Percentiles rank a stretch among this genome's conserved stretches.
Evolutionary conservation across 495 filamentous ascomycete species (phyloP).

Genomic region (Hypoxylon fuscum): DNA sequence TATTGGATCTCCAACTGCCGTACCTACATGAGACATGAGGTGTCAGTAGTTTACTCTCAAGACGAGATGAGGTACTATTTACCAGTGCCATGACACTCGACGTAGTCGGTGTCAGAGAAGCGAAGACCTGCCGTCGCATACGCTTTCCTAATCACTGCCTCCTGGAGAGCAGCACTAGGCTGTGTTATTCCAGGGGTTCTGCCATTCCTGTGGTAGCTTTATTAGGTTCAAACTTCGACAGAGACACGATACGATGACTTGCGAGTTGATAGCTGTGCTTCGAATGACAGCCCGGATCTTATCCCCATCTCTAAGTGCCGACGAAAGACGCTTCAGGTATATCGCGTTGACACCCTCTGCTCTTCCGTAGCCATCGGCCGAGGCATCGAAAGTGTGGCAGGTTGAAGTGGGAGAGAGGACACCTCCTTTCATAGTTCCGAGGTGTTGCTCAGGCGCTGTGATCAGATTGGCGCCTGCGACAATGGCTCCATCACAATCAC

Average conservation of each 20-base stretch:
- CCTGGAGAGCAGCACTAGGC: slow-evolving; percentile 56
- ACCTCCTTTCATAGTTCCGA: slow-evolving; percentile 49
- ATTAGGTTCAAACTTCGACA: neutral
- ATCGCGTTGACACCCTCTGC: slow-evolving; percentile 43
- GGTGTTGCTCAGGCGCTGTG: slow-evolving; percentile 44
- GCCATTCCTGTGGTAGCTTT: slow-evolving; percentile 49
- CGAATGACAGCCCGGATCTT: slow-evolving; percentile 60
- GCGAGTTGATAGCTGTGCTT: slow-evolving; percentile 52
- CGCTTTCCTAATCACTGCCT: slow-evolving; percentile 49
- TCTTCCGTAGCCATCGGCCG: slow-evolving; percentile 43
- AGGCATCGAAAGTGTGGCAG: slow-evolving; percentile 54
- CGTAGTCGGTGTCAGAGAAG: slow-evolving; percentile 49
- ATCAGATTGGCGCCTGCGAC: slow-evolving; percentile 52
- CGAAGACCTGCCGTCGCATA: slow-evolving; percentile 47
- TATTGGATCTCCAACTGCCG: slow-evolving; percentile 58
- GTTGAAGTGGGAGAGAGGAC: slow-evolving; percentile 53
- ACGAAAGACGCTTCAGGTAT: slow-evolving; percentile 55
- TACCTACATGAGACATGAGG: too few species aligned
- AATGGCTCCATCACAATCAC: slow-evolving; percentile 49
- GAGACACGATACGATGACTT: neutral
- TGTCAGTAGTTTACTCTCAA: too few species aligned
- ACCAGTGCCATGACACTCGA: slow-evolving; percentile 64
- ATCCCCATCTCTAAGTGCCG: slow-evolving; percentile 54
- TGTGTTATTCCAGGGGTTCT: slow-evolving; percentile 53
- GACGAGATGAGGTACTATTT: too few species aligned